Evolutionary conservation across 768 basidiomycete species (phyloP).

Genomic region (Rhizopogon roseolus): DNA sequence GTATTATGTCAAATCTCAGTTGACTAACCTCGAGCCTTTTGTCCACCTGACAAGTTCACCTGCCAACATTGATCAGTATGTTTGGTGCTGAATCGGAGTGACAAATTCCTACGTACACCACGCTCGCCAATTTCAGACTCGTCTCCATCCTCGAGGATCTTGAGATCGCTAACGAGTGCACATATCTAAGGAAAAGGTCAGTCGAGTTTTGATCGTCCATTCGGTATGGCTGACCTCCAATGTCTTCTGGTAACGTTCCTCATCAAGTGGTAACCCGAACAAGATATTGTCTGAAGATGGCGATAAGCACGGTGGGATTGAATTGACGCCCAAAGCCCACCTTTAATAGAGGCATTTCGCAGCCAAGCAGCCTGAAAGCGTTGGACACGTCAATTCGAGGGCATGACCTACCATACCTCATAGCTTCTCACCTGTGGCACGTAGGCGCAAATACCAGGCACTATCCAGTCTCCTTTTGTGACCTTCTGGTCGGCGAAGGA

Average conservation of each 20-base stretch:
- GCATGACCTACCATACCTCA: constrained; percentile 23
- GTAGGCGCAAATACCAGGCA: constrained; percentile 77
- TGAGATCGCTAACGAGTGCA: constrained; percentile 69
- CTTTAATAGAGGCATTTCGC: constrained; percentile 64
- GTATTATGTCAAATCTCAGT: background rate
- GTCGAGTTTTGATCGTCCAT: background rate
- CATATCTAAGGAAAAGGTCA: constrained; percentile 22
- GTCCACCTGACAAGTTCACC: constrained; percentile 43
- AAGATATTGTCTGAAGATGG: constrained; percentile 57
- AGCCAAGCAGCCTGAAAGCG: constrained; percentile 54
- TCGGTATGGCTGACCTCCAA: constrained; percentile 47
- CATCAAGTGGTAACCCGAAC: constrained; percentile 72
- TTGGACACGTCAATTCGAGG: constrained; percentile 26
- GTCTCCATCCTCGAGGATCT: constrained; percentile 87
- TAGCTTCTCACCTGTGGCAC: constrained; percentile 63
- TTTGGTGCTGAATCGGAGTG: background rate
- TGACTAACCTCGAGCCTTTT: constrained; percentile 58
- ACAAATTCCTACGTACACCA: constrained; percentile 43
- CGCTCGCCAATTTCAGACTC: constrained; percentile 86
- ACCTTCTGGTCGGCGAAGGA: constrained; percentile 41
- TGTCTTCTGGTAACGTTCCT: constrained; percentile 70
- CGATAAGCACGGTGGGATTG: background rate
- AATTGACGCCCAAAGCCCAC: constrained; percentile 12
- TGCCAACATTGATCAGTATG: constrained; percentile 4
- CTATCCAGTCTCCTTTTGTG: constrained; percentile 65